Base-by-base conservation (phyloP, 2,329 filamentous ascomycete genomes). In the Hypoxylon sp. region DNA sequence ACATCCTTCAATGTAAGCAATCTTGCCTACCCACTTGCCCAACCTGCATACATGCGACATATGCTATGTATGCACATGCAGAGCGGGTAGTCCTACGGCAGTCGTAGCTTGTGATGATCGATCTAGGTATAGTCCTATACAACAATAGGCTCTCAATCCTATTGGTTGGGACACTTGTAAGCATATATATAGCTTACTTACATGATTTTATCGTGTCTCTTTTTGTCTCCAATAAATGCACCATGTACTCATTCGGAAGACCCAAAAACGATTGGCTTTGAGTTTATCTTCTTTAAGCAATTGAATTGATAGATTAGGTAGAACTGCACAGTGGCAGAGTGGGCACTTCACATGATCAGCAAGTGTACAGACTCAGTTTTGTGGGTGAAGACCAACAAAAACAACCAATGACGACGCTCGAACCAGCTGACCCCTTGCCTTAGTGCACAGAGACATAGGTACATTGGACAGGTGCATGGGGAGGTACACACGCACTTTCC, bases 51-150 rank as follows among this genome's bases (percentile, higher is more conserved):
- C 31, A 29, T 50, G 29, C 19, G 21, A 37, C 19, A 39, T 48
- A 31, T 62, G 56, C 56, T 56, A 32, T 53, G 61, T 62, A 66
- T 68, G 61, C 65, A 59, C 61, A 70, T 70, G 68, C 68, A 68
- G 44, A 58, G 65, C 68, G 68, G 68, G 65, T 52, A 68, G 64
- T 44, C 35, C 37, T 50, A 51, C 55, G 59, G 58, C 50, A 68
- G 58, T 59, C 52, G 52, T 54, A 55, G 60, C 55, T 53, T 39
- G 35, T 39, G 54, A 61, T 24, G 55, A 64, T 61, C 44, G 65
- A 70, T 68, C 55, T 37, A 55, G 51, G 27, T 67, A 55, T 60
- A 62, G 52, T 63, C 29, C 44, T 62, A 47, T 56, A 68, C 57
- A 27, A 47, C 39, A 48, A 31, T 32, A 21, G 53, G 29, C 15